Base-by-base conservation (phyloP, 1,284 basidiomycete species). In the Cystobasidium sp. region DNA sequence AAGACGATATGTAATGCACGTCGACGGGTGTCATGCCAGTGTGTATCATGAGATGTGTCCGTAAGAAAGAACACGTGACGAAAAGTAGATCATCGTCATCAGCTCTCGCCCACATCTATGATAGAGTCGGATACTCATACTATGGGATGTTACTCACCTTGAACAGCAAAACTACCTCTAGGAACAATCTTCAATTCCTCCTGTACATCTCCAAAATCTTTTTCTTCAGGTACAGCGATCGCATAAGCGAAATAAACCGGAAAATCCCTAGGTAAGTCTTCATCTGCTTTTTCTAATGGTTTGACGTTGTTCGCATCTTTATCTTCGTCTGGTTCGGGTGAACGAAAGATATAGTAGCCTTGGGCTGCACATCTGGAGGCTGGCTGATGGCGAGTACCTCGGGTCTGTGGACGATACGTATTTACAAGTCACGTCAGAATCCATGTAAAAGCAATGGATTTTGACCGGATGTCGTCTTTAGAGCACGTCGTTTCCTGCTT, bases 341-440 rank as follows among this genome's bases (percentile, higher is more conserved):
- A 88, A 39, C 87, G 88, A 46, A 90, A 85, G 24, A 87, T 87
- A 78, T 90, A 90, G 41, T 85, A 88, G 0, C 89, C 88, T 24
- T 88, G 82, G 0, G 85, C 88, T 1, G 85, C 88, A 24, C 89
- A 84, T 20, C 88, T 85, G 0, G 86, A 86, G 0, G 87, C 83
- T 3, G 82, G 85, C 75, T 88, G 85, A 75, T 88, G 86, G 18
- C 89, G 84, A 6, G 77, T 78, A 0, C 78, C 77, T 77, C 67
- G n/a, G 16, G 56, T 68, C 58, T 49, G 24, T 12, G 0, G n/a
- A 37, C 0, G 0, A 53, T 31, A 8, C 31, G 31, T 5, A 31
- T 31, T 31, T 31, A 31, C 31, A 31, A 31, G 2, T 31, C 31
- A 31, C 31, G 31, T 31, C 31, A 31, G 31, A 5, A 31, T 31